Evolutionary conservation across 768 basidiomycete genomes (phyloP).

Genomic region (Pulveroboletus frians): DNA sequence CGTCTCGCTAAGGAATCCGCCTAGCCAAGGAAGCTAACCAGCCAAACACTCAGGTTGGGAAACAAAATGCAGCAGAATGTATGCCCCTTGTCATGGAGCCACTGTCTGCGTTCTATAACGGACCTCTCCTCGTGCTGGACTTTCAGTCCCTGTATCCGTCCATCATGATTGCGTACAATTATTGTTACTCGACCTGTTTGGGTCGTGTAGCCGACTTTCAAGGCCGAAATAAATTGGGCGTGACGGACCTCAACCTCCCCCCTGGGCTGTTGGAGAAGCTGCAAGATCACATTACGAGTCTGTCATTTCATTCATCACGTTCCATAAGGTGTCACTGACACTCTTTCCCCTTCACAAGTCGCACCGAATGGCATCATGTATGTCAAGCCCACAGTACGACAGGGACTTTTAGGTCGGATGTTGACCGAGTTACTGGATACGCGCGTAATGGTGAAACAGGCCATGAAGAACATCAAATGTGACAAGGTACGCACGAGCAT

Average conservation of each 20-base stretch:
- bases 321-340: neutral
- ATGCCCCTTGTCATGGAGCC: slow-evolving; percentile 97
- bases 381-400: slow-evolving; percentile 78
- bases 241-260: slow-evolving; percentile 64
- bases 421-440: slow-evolving; percentile 88
- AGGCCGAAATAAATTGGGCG: slow-evolving; percentile 84
- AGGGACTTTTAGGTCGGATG: slow-evolving; percentile 87
- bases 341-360: slow-evolving; percentile 42
- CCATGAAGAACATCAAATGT: slow-evolving; percentile 75
- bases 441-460: slow-evolving; percentile 96
- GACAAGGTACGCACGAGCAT: slow-evolving; percentile 59
- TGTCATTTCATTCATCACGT: slow-evolving; percentile 13
- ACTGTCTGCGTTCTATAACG: slow-evolving; percentile 84
- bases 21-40: neutral
- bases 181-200: slow-evolving; percentile 94
- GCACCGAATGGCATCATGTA: slow-evolving; percentile 96
- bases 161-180: slow-evolving; percentile 98
- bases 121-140: slow-evolving; percentile 89
- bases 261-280: slow-evolving; percentile 65
- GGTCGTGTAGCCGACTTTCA: slow-evolving; percentile 86
- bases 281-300: slow-evolving; percentile 73
- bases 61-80: slow-evolving; percentile 94
- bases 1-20: neutral
- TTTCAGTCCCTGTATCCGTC: slow-evolving; percentile 97
- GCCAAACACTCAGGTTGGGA: slow-evolving; percentile 63